Evolutionary conservation across 2,329 filamentous ascomycete genomes (phyloP), one percentile per base, ranked within the genome.

Genomic region (Passalora sequoiae): DNA sequence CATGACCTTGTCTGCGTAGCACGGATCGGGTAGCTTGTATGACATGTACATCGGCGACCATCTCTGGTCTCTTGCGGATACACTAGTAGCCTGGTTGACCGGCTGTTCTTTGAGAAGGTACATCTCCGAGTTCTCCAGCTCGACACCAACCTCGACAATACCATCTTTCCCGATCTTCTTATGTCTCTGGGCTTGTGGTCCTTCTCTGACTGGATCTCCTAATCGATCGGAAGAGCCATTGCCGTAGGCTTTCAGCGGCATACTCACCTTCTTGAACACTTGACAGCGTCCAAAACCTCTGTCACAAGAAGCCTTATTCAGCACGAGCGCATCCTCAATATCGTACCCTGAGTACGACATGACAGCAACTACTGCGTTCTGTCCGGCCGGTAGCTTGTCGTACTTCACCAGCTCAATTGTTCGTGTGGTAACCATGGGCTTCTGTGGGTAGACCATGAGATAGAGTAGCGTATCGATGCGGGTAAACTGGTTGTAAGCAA

Each of bases 301-400:
- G 59, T 98, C 94, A 46, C 89, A 83, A 0, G 89, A 96, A 7
- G 89, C 89, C 70, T 96, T 97, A 72, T 98, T 98, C 49, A 98
- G 66, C 2, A 98, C 91, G 13, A 98, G 75, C 7, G 92, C 92
- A 74, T 98, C 92, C 73, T 98, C 92, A 56, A 98, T 98, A 80
- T 98, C 92, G 68, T 98, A 98, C 17, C 92, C 92, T 8, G 91
- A 97, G 68, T 92, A 98, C 37, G 89, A 97, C 92, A 98, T 98
- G 69, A 98, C 92, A 4, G 94, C 92, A 19, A 98, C 92, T 1
- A 87, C 95, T 4, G 92, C 94, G 50, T 96, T 97, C 62, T 98
- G 92, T 0, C 92, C 92, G 4, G 92, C 92, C 0, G 92, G 92
- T 10, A 98, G 81, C 63, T 96, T 95, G 68, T 98, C 92, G 62